These are phyloP conservation scores for Syzygium aqueum DNA, from an alignment of 345 rosid genomes.

Conservation along the genomic window DNA sequence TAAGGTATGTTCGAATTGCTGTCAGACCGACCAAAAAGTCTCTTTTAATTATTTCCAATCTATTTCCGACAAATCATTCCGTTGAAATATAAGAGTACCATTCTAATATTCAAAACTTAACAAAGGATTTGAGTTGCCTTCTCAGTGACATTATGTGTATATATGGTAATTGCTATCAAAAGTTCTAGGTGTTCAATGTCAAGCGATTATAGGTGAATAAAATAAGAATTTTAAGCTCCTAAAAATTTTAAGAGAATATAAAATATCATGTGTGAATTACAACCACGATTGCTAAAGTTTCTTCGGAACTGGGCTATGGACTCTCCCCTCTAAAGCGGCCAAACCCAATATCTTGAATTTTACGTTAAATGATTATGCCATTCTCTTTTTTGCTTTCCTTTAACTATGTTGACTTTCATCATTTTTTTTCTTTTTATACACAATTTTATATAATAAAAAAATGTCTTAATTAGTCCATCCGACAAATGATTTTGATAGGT, in stretches of 20 bases:
- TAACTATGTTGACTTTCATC: neutral
- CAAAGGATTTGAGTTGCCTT: neutral
- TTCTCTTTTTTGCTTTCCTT: neutral
- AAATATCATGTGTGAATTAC: neutral
- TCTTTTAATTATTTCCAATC: neutral
- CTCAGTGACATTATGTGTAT: neutral
- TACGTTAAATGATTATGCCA: neutral
- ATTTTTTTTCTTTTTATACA: neutral
- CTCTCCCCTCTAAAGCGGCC: neutral
- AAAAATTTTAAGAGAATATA: neutral
- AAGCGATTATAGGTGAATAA: neutral
- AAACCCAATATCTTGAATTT: neutral
- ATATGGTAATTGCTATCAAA: no score
- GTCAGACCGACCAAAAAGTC: neutral
- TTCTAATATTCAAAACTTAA: neutral
- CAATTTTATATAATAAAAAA: neutral
- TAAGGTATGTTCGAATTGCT: rapidly evolving
- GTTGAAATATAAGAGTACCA: neutral
- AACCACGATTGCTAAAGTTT: neutral
- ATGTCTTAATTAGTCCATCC: neutral
- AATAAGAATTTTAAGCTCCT: neutral
- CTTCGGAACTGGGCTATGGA: neutral
- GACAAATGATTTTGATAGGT: neutral
- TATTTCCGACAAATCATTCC: neutral
- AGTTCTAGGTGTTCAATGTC: no score